Percentiles rank a stretch among this genome's conserved stretches.
These are phyloP conservation scores for Vitis rotundifolia DNA, from an alignment of 164 flowering plant species.

Conservation along the genomic window DNA sequence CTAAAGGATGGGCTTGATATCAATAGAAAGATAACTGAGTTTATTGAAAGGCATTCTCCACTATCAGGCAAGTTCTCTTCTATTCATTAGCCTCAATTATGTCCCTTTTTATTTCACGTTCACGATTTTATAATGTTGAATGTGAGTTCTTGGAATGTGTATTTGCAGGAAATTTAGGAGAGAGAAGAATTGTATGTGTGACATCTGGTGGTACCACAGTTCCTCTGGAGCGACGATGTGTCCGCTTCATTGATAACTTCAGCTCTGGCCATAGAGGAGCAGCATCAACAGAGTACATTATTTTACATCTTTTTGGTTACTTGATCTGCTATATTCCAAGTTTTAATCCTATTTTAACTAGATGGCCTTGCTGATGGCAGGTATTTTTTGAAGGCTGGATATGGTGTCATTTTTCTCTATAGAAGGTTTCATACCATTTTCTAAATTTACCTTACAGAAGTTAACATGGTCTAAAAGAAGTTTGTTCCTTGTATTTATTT, in stretches of 20 bases:
- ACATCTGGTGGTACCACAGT: slow-evolving; percentile 98
- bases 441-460: not conserved
- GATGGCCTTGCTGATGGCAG: slow-evolving; percentile 32
- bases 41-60: slow-evolving; percentile 43
- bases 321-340: not conserved
- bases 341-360: slow-evolving; percentile 1
- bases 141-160: not conserved
- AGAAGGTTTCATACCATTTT: slow-evolving; percentile 52
- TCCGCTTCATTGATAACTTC: slow-evolving; percentile 90
- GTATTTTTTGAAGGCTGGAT: slow-evolving; percentile 88
- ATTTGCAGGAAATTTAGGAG: slow-evolving; percentile 38
- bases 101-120: not conserved
- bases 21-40: slow-evolving; percentile 39
- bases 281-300: slow-evolving; percentile 85
- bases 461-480: not conserved
- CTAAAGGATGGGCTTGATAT: slow-evolving; percentile 43
- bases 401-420: slow-evolving; percentile 83
- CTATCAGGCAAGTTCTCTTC: slow-evolving; percentile 38
- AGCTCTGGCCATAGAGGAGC: slow-evolving; percentile 98
- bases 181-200: slow-evolving; percentile 67
- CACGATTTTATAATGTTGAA: not conserved
- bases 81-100: not conserved
- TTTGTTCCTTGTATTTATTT: not conserved
- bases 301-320: not conserved
- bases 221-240: slow-evolving; percentile 88